phyloP scores from a whole-genome alignment of 495 filamentous ascomycete genomes.

The Stereocaulon alpinum region DNA sequence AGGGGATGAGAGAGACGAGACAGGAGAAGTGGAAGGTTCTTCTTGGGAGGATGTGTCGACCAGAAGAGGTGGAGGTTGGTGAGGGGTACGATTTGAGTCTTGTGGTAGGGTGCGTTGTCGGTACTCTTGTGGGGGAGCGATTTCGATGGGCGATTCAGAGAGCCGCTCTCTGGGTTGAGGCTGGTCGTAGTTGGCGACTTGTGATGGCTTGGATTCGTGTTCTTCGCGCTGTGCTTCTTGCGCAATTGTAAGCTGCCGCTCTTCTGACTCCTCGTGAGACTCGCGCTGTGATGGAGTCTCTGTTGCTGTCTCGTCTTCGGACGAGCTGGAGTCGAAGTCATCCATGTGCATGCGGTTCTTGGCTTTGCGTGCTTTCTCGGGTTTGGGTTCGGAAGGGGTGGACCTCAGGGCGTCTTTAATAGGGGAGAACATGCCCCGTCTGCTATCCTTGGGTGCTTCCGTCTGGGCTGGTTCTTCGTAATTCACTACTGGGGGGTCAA shows the following conservation, averaged over 20 bases:
- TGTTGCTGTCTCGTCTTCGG: slow-evolving; percentile 23
- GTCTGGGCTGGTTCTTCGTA: slow-evolving; percentile 8
- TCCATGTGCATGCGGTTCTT: slow-evolving; percentile 33
- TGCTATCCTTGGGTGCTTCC: slow-evolving; percentile 15
- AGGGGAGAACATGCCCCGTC: slow-evolving; percentile 18
- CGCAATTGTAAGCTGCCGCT: slow-evolving; percentile 10
- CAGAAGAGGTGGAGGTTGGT: slow-evolving; percentile 44
- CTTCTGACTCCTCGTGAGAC: slow-evolving; percentile 9
- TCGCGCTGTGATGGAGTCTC: slow-evolving; percentile 23
- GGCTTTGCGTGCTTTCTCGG: slow-evolving; percentile 42
- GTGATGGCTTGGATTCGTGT: slow-evolving; percentile 8
- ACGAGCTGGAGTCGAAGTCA: slow-evolving; percentile 35
- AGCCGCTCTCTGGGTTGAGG: slow-evolving; percentile 36
- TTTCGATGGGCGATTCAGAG: slow-evolving; percentile 70
- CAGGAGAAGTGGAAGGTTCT: slow-evolving; percentile 46
- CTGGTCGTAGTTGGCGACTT: slow-evolving; percentile 14
- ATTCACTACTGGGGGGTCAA: slow-evolving; percentile 1
- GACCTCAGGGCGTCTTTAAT: slow-evolving; percentile 24
- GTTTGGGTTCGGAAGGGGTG: slow-evolving; percentile 32
- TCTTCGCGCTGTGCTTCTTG: slow-evolving; percentile 15
- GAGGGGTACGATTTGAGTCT: slow-evolving; percentile 21
- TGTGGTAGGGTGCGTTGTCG: slow-evolving; percentile 10
- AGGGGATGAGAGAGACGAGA: slow-evolving; percentile 56
- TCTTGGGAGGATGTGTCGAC: slow-evolving; percentile 57
- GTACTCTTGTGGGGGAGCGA: slow-evolving; percentile 40